Conservation (phyloP, 139 green algal genomes). For the Ulvella scutata region DNA sequence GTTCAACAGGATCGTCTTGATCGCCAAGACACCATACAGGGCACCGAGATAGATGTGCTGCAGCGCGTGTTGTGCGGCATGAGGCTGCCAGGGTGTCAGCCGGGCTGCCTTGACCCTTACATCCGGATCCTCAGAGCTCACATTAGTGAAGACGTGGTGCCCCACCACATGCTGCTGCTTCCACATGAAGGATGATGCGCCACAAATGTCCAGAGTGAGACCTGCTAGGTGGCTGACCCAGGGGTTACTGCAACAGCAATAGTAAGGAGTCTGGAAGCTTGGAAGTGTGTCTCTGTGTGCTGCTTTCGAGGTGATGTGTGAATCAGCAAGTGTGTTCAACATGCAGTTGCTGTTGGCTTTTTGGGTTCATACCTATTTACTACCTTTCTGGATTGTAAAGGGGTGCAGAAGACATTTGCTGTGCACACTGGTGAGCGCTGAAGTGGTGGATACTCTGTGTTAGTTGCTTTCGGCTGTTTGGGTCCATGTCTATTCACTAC, state of each 20-base stretch:
- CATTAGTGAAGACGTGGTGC: slow-evolving; percentile 54
- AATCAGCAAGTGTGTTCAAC: too few relatives aligned
- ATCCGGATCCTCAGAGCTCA: slow-evolving; percentile 44
- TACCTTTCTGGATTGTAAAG: too few relatives aligned
- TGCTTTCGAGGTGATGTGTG: too few relatives aligned
- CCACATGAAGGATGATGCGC: slow-evolving; percentile 58
- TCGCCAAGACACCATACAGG: slow-evolving; percentile 41
- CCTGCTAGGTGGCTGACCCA: slow-evolving; percentile 21
- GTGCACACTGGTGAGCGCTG: too few relatives aligned
- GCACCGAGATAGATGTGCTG: slow-evolving; percentile 49
- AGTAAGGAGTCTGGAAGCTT: too few relatives aligned
- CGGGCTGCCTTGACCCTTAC: slow-evolving; percentile 24
- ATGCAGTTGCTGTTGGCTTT: too few relatives aligned
- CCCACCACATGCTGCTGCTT: slow-evolving; percentile 60
- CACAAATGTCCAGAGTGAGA: slow-evolving; percentile 43
- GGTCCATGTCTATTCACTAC: too few relatives aligned
- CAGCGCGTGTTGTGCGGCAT: slow-evolving; percentile 9
- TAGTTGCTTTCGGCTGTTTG: too few relatives aligned
- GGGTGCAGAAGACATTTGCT: too few relatives aligned
- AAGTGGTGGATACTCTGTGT: too few relatives aligned
- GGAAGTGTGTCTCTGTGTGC: too few relatives aligned
- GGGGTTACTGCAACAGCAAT: slow-evolving; percentile 6
- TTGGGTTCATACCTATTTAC: too few relatives aligned
- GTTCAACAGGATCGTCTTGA: slow-evolving; percentile 47
- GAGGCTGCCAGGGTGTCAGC: slow-evolving; percentile 26